Conservation (phyloP, 2,329 filamentous ascomycete genomes). For the Arthrobotrys sinensis region DNA sequence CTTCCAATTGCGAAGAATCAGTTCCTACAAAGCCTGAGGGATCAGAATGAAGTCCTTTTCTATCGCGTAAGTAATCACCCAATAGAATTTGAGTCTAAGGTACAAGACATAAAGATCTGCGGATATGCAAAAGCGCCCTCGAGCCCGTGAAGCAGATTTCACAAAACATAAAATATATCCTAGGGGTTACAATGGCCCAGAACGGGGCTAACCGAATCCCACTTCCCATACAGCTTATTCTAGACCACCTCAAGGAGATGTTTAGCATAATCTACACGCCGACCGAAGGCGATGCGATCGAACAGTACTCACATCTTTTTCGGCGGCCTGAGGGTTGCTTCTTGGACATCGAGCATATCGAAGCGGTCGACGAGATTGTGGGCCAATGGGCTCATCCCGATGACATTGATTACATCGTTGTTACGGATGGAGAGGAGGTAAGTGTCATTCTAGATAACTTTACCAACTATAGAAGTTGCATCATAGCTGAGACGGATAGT, state of each 20-base stretch:
- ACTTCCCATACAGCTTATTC: slow-evolving; percentile 73
- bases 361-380: slow-evolving; percentile 60
- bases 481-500: not conserved
- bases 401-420: slow-evolving; percentile 89
- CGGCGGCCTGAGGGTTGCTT: slow-evolving; percentile 85
- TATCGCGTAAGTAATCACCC: slow-evolving; percentile 73
- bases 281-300: slow-evolving; percentile 89
- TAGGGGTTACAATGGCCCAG: not conserved
- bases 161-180: not conserved
- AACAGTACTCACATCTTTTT: slow-evolving; percentile 85
- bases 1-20: slow-evolving; percentile 84
- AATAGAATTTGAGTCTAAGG: not conserved
- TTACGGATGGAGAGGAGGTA: slow-evolving; percentile 74
- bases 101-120: too few relatives aligned
- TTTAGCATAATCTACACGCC: slow-evolving; percentile 92
- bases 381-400: slow-evolving; percentile 77
- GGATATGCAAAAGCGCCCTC: not conserved
- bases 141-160: not conserved
- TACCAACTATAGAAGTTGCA: too few relatives aligned
- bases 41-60: slow-evolving; percentile 88
- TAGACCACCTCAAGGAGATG: slow-evolving; percentile 87
- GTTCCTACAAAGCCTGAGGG: slow-evolving; percentile 86
- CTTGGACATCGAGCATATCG: slow-evolving; percentile 71
- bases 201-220: not conserved
- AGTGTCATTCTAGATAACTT: not conserved